phyloP scores from a whole-genome alignment of 495 filamentous ascomycete species.

The Penicillium atrosanguineum region DNA sequence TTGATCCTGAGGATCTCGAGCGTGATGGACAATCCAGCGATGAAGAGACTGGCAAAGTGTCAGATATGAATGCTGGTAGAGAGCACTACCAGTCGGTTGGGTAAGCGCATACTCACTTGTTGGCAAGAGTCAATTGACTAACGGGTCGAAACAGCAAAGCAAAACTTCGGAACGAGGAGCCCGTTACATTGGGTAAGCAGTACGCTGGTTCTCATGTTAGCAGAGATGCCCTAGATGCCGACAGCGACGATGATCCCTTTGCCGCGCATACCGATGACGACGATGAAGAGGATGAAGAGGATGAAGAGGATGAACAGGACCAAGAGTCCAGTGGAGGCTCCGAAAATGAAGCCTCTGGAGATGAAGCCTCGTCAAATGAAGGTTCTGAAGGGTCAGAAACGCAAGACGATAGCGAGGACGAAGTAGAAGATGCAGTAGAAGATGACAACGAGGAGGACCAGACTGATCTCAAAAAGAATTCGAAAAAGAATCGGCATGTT shows the following conservation, averaged over 20 bases:
- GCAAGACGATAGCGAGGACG: conserved; percentile 14
- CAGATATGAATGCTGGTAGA: conserved; percentile 54
- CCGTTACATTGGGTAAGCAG: conserved; percentile 62
- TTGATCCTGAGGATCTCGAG: conserved; percentile 80
- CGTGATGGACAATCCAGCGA: conserved; percentile 51
- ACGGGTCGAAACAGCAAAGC: conserved; percentile 59
- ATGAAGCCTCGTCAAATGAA: conserved; percentile 2
- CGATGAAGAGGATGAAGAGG: conserved; percentile 13
- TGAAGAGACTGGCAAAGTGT: conserved; percentile 40
- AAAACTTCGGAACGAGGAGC: conserved; percentile 74
- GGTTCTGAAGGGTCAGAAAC: not conserved
- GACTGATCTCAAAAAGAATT: not conserved
- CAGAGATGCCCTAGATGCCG: conserved; percentile 60
- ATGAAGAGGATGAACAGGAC: conserved; percentile 27
- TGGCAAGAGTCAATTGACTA: conserved; percentile 2
- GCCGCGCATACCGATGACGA: conserved; percentile 24
- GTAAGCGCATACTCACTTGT: conserved; percentile 41
- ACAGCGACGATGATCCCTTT: conserved; percentile 47
- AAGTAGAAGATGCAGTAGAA: not conserved
- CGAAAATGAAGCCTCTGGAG: too few relatives aligned
- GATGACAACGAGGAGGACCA: not conserved
- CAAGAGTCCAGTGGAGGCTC: too few relatives aligned
- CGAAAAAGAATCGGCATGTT: not conserved
- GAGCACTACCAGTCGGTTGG: conserved; percentile 86
- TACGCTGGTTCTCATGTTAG: conserved; percentile 81